phyloP scores from a whole-genome alignment of 108 stramenopile species.

The Heterococcus sp. region DNA sequence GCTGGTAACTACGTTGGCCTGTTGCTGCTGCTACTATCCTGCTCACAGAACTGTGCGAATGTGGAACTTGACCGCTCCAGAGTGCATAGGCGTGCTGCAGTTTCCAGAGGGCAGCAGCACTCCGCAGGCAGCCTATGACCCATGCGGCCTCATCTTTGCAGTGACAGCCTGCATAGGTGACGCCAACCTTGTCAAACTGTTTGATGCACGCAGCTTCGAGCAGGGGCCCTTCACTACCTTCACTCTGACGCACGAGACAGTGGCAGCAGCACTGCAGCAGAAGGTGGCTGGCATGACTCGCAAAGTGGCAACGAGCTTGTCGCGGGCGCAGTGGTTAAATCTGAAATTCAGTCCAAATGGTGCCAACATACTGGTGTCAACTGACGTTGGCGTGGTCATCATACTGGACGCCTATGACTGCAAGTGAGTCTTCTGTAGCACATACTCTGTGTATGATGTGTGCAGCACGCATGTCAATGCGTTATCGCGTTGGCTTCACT shows the following conservation, averaged over 20 bases:
- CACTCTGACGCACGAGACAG: slow-evolving; percentile 40
- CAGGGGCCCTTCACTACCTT: slow-evolving; percentile 46
- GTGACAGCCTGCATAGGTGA: slow-evolving; percentile 30
- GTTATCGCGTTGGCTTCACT: background rate
- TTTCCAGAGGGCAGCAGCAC: slow-evolving; percentile 34
- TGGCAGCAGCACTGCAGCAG: background rate
- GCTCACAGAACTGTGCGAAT: slow-evolving; percentile 40
- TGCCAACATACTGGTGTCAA: slow-evolving; percentile 50
- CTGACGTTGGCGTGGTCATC: slow-evolving; percentile 37
- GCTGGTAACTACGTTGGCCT: too few relatives aligned
- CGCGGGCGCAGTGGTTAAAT: slow-evolving; percentile 48
- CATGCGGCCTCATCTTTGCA: slow-evolving; percentile 55
- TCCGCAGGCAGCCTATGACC: slow-evolving; percentile 52
- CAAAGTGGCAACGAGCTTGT: slow-evolving; percentile 34
- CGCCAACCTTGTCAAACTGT: slow-evolving; percentile 46
- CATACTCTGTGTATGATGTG: slow-evolving; percentile 7
- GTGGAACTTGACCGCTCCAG: slow-evolving; percentile 47
- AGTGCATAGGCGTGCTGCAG: slow-evolving; percentile 38
- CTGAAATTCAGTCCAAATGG: slow-evolving; percentile 56
- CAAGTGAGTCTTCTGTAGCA: background rate
- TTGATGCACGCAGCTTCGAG: slow-evolving; percentile 44
- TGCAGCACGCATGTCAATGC: slow-evolving; percentile 41
- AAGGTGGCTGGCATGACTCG: slow-evolving; percentile 15
- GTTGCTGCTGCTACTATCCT: too few relatives aligned
- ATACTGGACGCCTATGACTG: slow-evolving; percentile 47